phyloP scores from a whole-genome alignment of 1,284 basidiomycete genomes.

The Malassezia globosa region DNA sequence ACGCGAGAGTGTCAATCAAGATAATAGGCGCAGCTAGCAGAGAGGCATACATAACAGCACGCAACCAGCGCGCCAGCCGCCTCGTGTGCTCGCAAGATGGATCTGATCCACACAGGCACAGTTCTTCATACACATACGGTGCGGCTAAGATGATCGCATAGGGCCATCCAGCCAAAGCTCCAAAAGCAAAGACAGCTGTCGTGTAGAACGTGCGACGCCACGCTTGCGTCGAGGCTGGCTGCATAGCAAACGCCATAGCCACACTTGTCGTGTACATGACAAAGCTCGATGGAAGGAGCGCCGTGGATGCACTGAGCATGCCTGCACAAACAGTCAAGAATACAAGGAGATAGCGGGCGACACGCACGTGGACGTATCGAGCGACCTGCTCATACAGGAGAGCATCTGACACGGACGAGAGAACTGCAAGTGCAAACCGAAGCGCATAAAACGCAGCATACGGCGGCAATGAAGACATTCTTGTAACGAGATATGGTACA shows the following conservation, averaged over 20 bases:
- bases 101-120: constrained; percentile 61
- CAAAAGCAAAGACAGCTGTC: constrained; percentile 64
- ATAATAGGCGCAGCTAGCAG: constrained; percentile 54
- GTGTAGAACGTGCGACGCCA: constrained; percentile 50
- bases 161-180: constrained; percentile 89
- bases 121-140: constrained; percentile 82
- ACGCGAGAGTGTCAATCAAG: constrained; percentile 65
- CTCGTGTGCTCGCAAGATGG: constrained; percentile 14
- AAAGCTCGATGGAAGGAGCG: constrained; percentile 68
- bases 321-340: constrained; percentile 73
- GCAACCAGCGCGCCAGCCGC: constrained; percentile 58
- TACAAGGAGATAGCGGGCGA: constrained; percentile 81
- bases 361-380: constrained; percentile 70
- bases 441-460: constrained; percentile 76
- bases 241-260: constrained; percentile 65
- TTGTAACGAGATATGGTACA: constrained; percentile 13
- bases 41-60: constrained; percentile 55
- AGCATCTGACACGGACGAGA: constrained; percentile 70
- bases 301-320: constrained; percentile 73
- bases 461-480: constrained; percentile 49
- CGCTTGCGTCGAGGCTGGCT: constrained; percentile 52
- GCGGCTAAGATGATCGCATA: constrained; percentile 74
- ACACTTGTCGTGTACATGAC: constrained; percentile 81
- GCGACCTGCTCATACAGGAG: constrained; percentile 70
- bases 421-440: constrained; percentile 63